Percentiles rank a stretch among this genome's conserved stretches.
phyloP scores from a whole-genome alignment of 495 filamentous ascomycete species.

The Sabuloglossum arenarium region DNA sequence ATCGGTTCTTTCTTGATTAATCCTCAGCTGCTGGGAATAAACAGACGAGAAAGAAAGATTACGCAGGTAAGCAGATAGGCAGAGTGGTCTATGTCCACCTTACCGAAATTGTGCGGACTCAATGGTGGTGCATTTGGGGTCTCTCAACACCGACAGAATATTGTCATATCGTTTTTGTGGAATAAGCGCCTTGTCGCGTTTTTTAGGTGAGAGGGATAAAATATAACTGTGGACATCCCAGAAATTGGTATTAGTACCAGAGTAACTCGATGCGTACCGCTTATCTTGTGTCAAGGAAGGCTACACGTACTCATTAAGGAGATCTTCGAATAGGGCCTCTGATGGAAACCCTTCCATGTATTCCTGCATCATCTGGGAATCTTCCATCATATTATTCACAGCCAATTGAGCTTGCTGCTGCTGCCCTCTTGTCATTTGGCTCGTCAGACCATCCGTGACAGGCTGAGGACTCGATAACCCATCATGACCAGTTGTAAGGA shows the following conservation, averaged over 20 bases:
- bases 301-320: constrained; percentile 29
- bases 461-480: not conserved
- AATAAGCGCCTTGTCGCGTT: constrained; percentile 38
- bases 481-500: not conserved
- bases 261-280: too few relatives aligned
- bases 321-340: constrained; percentile 28
- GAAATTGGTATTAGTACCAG: not conserved
- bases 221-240: constrained; percentile 20
- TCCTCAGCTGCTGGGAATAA: not conserved
- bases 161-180: constrained; percentile 31
- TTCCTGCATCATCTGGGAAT: not conserved
- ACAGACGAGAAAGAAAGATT: not conserved
- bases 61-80: not conserved
- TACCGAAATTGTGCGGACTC: constrained; percentile 37
- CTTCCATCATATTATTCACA: not conserved
- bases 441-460: not conserved
- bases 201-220: constrained; percentile 31
- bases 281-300: not conserved
- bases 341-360: constrained; percentile 27
- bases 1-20: too few relatives aligned
- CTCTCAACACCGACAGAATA: constrained; percentile 29
- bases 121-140: constrained; percentile 35
- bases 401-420: not conserved
- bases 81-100: constrained; percentile 3
- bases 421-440: not conserved